Conservation (phyloP, 2,329 filamentous ascomycete genomes). For the Paraconiothyrium brasiliense region DNA sequence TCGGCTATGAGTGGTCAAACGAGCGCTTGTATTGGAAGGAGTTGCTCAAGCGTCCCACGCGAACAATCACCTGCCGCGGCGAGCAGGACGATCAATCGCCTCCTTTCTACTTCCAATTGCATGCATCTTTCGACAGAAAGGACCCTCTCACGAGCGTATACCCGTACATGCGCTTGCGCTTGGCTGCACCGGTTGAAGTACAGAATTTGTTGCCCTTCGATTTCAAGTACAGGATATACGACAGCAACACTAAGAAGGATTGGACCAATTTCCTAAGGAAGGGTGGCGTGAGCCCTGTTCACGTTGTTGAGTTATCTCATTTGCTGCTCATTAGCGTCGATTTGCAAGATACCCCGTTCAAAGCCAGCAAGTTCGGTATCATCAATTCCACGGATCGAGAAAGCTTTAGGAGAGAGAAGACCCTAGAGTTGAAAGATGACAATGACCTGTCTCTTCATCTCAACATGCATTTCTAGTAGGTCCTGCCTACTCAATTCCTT, state of each 20-base stretch:
- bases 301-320: slow-evolving; percentile 95
- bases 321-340: slow-evolving; percentile 91
- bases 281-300: slow-evolving; percentile 94
- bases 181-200: slow-evolving; percentile 91
- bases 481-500: slow-evolving; percentile 7
- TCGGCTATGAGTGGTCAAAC: slow-evolving; percentile 94
- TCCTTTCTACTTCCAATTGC: slow-evolving; percentile 96
- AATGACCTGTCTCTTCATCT: slow-evolving; percentile 81
- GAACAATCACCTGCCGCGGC: slow-evolving; percentile 87
- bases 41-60: slow-evolving; percentile 81
- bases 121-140: slow-evolving; percentile 82
- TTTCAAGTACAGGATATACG: slow-evolving; percentile 99
- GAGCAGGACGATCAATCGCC: slow-evolving; percentile 79
- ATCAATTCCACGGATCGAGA: slow-evolving; percentile 90
- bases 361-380: slow-evolving; percentile 94
- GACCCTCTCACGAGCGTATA: slow-evolving; percentile 87
- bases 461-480: slow-evolving; percentile 85
- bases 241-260: slow-evolving; percentile 98
- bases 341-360: slow-evolving; percentile 95
- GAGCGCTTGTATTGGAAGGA: slow-evolving; percentile 94
- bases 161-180: slow-evolving; percentile 91
- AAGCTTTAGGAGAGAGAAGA: slow-evolving; percentile 86
- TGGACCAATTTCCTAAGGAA: slow-evolving; percentile 99
- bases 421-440: slow-evolving; percentile 82
- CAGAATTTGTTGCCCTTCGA: slow-evolving; percentile 96